Conservation (phyloP, 257 asterid genomes). For the Parsonsia alboflavescens region DNA sequence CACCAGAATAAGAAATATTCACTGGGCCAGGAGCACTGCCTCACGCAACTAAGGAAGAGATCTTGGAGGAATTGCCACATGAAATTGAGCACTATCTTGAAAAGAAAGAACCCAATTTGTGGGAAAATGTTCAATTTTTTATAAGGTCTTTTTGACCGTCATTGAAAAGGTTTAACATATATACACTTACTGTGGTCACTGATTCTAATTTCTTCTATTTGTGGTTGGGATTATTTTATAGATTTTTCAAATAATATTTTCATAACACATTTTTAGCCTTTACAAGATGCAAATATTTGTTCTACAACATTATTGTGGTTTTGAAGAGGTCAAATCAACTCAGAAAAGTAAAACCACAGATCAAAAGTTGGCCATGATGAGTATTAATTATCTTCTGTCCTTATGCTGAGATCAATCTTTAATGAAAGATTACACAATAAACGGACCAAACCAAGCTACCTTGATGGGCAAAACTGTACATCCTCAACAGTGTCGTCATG, state of each 20-base stretch:
- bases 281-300: not conserved
- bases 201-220: not conserved
- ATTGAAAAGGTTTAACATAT: too few relatives aligned
- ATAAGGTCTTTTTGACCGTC: too few relatives aligned
- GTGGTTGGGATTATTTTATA: not conserved
- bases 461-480: slow-evolving; percentile 94
- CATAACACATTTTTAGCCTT: not conserved
- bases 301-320: not conserved
- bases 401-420: not conserved
- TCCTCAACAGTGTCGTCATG: slow-evolving; percentile 95
- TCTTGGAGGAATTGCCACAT: too few relatives aligned
- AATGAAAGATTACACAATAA: slow-evolving; percentile 5
- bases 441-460: slow-evolving; percentile 41
- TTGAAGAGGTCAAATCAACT: not conserved
- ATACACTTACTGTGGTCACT: not conserved
- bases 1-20: too few relatives aligned
- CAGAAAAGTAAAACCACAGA: not conserved
- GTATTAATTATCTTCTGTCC: not conserved
- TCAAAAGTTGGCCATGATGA: not conserved
- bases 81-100: too few relatives aligned
- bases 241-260: not conserved
- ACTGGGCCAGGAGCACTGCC: too few relatives aligned
- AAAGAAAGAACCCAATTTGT: too few relatives aligned
- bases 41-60: too few relatives aligned
- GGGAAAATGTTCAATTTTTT: too few relatives aligned